Evolutionary conservation across 345 rosid genomes (phyloP).

Genomic region (Mallotus nudiflorus): DNA sequence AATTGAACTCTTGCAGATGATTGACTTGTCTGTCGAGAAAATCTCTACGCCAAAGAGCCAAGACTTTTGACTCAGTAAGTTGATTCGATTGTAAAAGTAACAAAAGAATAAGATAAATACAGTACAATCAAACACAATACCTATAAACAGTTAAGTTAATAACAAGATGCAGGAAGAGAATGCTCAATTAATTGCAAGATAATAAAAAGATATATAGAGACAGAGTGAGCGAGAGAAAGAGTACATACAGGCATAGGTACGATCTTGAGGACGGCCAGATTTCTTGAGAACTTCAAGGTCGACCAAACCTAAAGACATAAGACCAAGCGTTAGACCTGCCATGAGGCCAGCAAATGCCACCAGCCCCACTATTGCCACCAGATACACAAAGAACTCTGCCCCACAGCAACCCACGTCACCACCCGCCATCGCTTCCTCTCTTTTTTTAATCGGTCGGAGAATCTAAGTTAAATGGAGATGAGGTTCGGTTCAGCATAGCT

Average conservation of each 20-base stretch:
- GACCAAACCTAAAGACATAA: constrained; percentile 93
- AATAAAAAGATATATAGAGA: neutral
- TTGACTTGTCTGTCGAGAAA: too few species aligned
- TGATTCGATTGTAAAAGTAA: neutral
- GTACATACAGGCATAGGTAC: constrained; percentile 72
- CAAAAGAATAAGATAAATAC: neutral
- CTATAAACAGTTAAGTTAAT: neutral
- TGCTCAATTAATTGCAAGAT: neutral
- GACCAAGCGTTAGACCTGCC: constrained; percentile 96
- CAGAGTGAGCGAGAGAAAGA: too few species aligned
- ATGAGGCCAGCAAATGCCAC: constrained; percentile 83
- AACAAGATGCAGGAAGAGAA: neutral
- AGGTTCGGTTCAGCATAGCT: too few species aligned
- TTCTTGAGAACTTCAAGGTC: constrained; percentile 95
- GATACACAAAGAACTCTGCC: constrained; percentile 43
- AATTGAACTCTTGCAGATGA: too few species aligned
- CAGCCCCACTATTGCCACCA: constrained; percentile 52
- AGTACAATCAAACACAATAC: neutral
- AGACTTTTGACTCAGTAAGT: constrained; percentile 5
- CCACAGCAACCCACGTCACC: constrained; percentile 50
- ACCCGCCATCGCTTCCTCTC: constrained; percentile 28
- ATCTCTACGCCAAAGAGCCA: too few species aligned
- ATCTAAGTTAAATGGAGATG: neutral
- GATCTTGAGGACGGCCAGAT: constrained; percentile 89
- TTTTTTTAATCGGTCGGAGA: neutral